Percentiles rank a stretch among this genome's conserved stretches.
These are phyloP conservation scores for Drechslera avenae DNA, from an alignment of 2,329 filamentous ascomycete species.

Conservation along the genomic window DNA sequence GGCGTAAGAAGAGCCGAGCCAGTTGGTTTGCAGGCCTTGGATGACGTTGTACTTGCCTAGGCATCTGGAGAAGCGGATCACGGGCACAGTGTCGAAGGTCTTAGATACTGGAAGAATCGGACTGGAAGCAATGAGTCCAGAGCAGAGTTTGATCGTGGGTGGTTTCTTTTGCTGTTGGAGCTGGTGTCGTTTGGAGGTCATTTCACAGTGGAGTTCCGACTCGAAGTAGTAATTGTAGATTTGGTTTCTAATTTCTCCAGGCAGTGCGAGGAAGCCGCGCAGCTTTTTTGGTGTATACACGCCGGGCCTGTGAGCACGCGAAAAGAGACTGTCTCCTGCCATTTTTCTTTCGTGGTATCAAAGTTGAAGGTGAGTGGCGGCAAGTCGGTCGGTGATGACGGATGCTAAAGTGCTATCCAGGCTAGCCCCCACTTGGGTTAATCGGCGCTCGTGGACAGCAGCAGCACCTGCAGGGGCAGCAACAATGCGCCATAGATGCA, in stretches of 20 bases:
- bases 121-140: background rate
- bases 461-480: conserved; percentile 17
- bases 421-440: conserved; percentile 7
- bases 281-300: conserved; percentile 17
- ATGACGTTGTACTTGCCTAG: conserved; percentile 26
- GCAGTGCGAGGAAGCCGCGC: conserved; percentile 47
- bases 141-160: conserved; percentile 22
- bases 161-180: conserved; percentile 8
- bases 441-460: conserved; percentile 21
- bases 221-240: conserved; percentile 53
- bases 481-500: conserved; percentile 30
- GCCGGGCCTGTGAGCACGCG: conserved; percentile 11
- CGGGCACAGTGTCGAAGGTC: background rate
- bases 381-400: too few relatives aligned
- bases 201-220: conserved; percentile 33
- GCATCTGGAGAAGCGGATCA: conserved; percentile 24
- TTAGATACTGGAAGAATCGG: background rate
- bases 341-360: too few relatives aligned
- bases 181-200: conserved; percentile 21
- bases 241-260: conserved; percentile 56
- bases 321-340: conserved; percentile 19
- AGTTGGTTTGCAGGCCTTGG: conserved; percentile 31
- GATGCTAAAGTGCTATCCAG: background rate
- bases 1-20: conserved; percentile 35
- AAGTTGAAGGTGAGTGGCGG: background rate